These are phyloP conservation scores for Saturnispora halmiae DNA, from an alignment of 805 yeast species.

Conservation along the genomic window DNA sequence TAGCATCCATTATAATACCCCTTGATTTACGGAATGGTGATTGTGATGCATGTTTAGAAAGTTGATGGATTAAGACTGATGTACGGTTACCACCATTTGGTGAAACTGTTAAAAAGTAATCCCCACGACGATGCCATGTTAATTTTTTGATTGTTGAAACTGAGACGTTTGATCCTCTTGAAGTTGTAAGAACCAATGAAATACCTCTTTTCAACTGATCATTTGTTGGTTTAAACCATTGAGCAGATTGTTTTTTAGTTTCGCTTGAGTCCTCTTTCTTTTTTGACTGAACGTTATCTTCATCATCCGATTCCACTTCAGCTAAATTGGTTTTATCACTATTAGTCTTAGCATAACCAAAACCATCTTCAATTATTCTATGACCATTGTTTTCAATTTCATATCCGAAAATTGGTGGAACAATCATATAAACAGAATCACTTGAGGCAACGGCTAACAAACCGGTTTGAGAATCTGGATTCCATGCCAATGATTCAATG, in stretches of 20 bases:
- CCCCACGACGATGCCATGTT: conserved; percentile 97
- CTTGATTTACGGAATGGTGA: conserved; percentile 89
- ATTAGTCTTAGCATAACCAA: conserved; percentile 59
- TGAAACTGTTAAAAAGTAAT: conserved; percentile 93
- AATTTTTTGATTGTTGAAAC: conserved; percentile 62
- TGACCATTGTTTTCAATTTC: conserved; percentile 77
- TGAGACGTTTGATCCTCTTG: conserved; percentile 32
- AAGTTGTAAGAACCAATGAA: conserved; percentile 56
- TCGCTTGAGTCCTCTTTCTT: conserved; percentile 16
- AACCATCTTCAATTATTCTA: conserved; percentile 77
- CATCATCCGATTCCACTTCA: conserved; percentile 33
- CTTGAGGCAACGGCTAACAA: conserved; percentile 80
- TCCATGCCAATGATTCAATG: conserved; percentile 80
- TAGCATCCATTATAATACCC: conserved; percentile 92
- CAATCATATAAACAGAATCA: conserved; percentile 64
- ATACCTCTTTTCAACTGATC: conserved; percentile 57
- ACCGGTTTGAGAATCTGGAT: conserved; percentile 69
- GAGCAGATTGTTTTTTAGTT: conserved; percentile 46
- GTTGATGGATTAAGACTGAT: conserved; percentile 87
- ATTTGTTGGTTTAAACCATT: conserved; percentile 75
- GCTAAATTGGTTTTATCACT: conserved; percentile 22
- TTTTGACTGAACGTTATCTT: conserved; percentile 30
- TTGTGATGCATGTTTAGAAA: conserved; percentile 89
- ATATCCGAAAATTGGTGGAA: conserved; percentile 87
- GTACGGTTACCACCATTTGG: conserved; percentile 76